Conservation (phyloP, 129 eudicot genomes). For the sunflower (Helianthus annuus) region DNA sequence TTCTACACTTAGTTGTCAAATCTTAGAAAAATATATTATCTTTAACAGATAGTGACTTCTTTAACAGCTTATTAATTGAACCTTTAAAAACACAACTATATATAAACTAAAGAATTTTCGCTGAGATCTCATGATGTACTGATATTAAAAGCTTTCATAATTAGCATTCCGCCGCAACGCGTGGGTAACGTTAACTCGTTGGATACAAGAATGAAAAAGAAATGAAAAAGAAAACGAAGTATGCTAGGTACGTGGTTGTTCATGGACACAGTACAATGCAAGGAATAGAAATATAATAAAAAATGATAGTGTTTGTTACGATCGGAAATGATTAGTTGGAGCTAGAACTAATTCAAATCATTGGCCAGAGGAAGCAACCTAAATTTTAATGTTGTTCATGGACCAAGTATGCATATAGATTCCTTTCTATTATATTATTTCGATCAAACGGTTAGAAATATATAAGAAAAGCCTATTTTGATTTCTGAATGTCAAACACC, state of each 20-base stretch:
- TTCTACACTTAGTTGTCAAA: too few relatives aligned
- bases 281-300: neutral
- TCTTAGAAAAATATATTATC: too few relatives aligned
- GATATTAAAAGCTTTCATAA: too few relatives aligned
- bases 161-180: too few relatives aligned
- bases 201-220: neutral
- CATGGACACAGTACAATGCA: neutral
- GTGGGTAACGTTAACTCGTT: too few relatives aligned
- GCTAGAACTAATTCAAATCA: neutral
- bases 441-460: neutral
- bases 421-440: neutral
- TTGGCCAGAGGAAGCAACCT: neutral
- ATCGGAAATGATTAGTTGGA: neutral
- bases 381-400: neutral
- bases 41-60: too few relatives aligned
- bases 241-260: neutral
- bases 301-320: neutral
- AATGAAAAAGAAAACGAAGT: neutral
- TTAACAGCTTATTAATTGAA: too few relatives aligned
- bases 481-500: neutral
- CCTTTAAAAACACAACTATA: too few relatives aligned
- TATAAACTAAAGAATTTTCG: too few relatives aligned
- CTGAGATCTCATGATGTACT: too few relatives aligned
- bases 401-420: neutral
- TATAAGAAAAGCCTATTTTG: neutral